phyloP scores from a whole-genome alignment of 768 basidiomycete species.

The Naganishia friedmannii region DNA sequence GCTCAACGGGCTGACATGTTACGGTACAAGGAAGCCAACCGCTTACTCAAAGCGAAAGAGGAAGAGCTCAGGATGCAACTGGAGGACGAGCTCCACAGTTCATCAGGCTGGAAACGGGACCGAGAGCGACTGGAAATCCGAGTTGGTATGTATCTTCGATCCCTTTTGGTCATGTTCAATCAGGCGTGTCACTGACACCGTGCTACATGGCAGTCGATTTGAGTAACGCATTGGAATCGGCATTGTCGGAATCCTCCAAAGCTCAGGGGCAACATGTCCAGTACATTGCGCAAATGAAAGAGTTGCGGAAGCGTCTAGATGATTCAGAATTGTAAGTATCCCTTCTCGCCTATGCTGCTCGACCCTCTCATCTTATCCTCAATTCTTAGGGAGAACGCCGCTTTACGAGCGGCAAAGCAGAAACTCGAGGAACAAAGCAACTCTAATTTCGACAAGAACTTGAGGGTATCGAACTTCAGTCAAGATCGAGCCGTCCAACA shows the following conservation, averaged over 20 bases:
- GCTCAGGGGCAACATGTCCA: slow-evolving; percentile 28
- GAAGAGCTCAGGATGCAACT: slow-evolving; percentile 44
- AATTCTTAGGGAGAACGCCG: slow-evolving; percentile 21
- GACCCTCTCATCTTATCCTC: not conserved
- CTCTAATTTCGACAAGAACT: slow-evolving; percentile 28
- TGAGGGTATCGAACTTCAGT: slow-evolving; percentile 17
- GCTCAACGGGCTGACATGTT: slow-evolving; percentile 27
- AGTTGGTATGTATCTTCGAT: slow-evolving; percentile 22
- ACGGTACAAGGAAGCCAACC: slow-evolving; percentile 27
- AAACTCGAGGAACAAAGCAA: slow-evolving; percentile 31
- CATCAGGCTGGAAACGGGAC: slow-evolving; percentile 25
- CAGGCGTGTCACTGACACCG: not conserved
- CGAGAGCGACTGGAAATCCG: slow-evolving; percentile 28
- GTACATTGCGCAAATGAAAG: slow-evolving; percentile 27
- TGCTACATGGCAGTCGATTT: slow-evolving; percentile 16
- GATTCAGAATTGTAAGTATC: slow-evolving; percentile 25
- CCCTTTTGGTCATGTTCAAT: not conserved
- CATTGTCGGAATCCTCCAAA: slow-evolving; percentile 21
- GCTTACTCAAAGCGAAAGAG: slow-evolving; percentile 26
- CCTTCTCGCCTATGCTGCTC: not conserved
- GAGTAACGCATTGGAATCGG: slow-evolving; percentile 24
- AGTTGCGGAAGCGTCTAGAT: slow-evolving; percentile 26
- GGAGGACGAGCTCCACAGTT: slow-evolving; percentile 41
- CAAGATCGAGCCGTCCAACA: slow-evolving; percentile 69
- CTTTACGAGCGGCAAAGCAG: slow-evolving; percentile 26